Evolutionary conservation across 495 filamentous ascomycete species (phyloP).

Genomic region (Podospora conica): DNA sequence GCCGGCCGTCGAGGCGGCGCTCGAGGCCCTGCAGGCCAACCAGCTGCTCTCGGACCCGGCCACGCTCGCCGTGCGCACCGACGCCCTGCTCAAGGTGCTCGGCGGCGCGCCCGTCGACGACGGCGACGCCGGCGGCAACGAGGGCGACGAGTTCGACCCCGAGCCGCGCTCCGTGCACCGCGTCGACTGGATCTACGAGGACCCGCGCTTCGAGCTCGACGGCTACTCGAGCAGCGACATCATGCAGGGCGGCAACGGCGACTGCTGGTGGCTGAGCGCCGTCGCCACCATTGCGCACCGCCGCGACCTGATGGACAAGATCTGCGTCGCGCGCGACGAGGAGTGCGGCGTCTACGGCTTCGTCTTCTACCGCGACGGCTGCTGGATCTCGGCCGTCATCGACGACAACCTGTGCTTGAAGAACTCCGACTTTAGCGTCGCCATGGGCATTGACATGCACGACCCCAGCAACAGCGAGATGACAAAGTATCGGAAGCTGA

Average conservation of each 20-base stretch:
- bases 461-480: conserved; percentile 30
- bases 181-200: conserved; percentile 58
- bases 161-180: conserved; percentile 33
- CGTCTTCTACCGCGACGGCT: conserved; percentile 71
- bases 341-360: conserved; percentile 71
- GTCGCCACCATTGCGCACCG: conserved; percentile 63
- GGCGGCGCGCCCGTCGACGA: conserved; percentile 35
- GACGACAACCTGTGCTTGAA: conserved; percentile 35
- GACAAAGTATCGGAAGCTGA: not conserved
- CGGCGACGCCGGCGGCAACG: conserved; percentile 18
- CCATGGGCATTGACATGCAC: conserved; percentile 11
- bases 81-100: conserved; percentile 16
- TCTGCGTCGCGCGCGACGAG: conserved; percentile 64
- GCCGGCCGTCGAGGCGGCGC: conserved; percentile 2
- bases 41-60: conserved; percentile 28
- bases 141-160: conserved; percentile 39
- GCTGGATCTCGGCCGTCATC: conserved; percentile 68
- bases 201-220: conserved; percentile 63
- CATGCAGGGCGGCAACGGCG: conserved; percentile 36
- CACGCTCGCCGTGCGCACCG: conserved; percentile 51
- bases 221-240: conserved; percentile 54
- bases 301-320: conserved; percentile 54
- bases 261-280: conserved; percentile 73
- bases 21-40: conserved; percentile 20
- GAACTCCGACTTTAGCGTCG: conserved; percentile 16